phyloP scores from a whole-genome alignment of 1,284 basidiomycete genomes.

The Irpex rosettiformis region DNA sequence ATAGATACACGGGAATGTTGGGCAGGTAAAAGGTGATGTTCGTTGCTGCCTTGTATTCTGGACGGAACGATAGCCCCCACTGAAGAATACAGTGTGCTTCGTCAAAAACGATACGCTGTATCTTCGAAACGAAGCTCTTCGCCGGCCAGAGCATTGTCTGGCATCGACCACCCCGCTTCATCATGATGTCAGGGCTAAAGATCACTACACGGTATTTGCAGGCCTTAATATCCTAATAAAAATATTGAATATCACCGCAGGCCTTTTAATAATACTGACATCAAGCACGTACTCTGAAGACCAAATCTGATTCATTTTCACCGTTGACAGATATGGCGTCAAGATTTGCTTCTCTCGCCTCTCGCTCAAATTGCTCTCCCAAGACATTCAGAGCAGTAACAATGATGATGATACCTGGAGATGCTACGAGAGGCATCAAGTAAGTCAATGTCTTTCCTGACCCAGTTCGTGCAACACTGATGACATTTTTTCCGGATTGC shows the following conservation, averaged over 20 bases:
- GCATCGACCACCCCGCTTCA: constrained; percentile 20
- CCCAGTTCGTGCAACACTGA: constrained; percentile 10
- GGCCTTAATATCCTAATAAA: constrained; percentile 27
- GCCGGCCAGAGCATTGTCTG: constrained; percentile 23
- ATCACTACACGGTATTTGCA: constrained; percentile 29
- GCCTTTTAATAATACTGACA: too few relatives aligned
- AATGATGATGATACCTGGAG: constrained; percentile 7
- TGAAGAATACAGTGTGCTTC: constrained; percentile 35
- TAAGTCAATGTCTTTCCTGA: constrained; percentile 16
- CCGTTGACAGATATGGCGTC: constrained; percentile 10
- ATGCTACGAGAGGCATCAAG: constrained; percentile 12
- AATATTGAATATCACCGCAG: too few relatives aligned
- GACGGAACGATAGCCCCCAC: constrained; percentile 32
- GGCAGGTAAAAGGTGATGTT: constrained; percentile 7
- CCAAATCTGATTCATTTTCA: neutral
- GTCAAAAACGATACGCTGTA: constrained; percentile 31
- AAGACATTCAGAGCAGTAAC: constrained; percentile 21
- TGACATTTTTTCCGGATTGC: neutral
- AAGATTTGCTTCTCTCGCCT: constrained; percentile 5
- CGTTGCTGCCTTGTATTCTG: constrained; percentile 25
- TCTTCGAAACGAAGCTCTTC: constrained; percentile 16
- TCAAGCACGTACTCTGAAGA: too few relatives aligned
- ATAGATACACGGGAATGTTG: constrained; percentile 2
- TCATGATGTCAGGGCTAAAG: constrained; percentile 27
- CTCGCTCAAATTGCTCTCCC: constrained; percentile 15